Evolutionary conservation across 257 asterid genomes (phyloP).

Genomic region (Salvia miltiorrhiza): DNA sequence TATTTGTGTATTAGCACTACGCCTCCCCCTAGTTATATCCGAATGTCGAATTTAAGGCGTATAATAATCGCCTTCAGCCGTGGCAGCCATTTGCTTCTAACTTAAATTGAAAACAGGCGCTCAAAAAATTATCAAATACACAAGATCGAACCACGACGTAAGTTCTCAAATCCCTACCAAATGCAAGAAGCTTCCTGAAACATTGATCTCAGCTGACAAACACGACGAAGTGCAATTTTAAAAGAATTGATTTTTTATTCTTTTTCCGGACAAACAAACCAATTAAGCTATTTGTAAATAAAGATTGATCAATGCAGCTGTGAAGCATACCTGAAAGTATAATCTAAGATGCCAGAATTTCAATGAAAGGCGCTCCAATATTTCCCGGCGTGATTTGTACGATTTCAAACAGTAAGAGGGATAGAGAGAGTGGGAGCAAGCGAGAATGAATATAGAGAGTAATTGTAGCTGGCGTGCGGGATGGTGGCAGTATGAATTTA

Average conservation of each 20-base stretch:
- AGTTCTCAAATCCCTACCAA: conserved; percentile 8
- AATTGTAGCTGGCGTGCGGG: conserved; percentile 10
- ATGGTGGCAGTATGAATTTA: conserved; percentile 11
- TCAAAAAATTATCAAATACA: background rate
- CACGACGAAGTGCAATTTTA: background rate
- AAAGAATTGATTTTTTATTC: background rate
- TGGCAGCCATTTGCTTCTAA: conserved; percentile 13
- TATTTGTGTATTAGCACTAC: background rate
- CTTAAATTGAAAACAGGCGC: background rate
- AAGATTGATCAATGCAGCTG: conserved; percentile 35
- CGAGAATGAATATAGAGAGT: background rate
- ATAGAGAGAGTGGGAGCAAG: background rate
- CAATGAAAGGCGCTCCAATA: conserved; percentile 1
- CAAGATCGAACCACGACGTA: conserved; percentile 15
- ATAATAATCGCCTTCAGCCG: background rate
- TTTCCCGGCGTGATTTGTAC: conserved; percentile 17
- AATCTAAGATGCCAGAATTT: conserved; percentile 11
- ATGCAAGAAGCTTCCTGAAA: conserved; percentile 4
- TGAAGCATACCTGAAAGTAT: conserved; percentile 34
- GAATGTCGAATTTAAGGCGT: background rate
- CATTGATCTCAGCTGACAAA: conserved; percentile 12
- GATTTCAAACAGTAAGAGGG: conserved; percentile 14
- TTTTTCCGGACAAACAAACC: background rate
- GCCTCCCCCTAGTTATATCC: background rate
- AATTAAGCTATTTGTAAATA: conserved; percentile 1